Evolutionary conservation across 257 asterid species (phyloP), one percentile per base, ranked within the genome.

Genomic region (Anisodus acutangulus): DNA sequence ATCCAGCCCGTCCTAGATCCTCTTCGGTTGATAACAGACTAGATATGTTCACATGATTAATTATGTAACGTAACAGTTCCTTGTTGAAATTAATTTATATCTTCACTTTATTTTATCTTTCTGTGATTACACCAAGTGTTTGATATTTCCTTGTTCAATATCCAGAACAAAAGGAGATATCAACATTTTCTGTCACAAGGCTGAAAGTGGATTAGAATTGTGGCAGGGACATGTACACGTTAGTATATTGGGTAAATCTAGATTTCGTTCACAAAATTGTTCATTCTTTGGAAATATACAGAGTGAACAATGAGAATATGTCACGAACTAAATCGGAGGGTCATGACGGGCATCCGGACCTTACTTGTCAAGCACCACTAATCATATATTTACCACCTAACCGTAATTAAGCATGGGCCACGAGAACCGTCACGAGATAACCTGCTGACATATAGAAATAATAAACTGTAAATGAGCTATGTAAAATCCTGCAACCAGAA

Each of bases 211-310:
- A 71, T 9, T n/a, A 71, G n/a, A 71, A 72, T 47, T 22, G 41
- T 49, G n/a, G 10, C n/a, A 19, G 13, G n/a, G 10, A 71, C 16
- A 70, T 70, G 57, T 70, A 43, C 45, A 31, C 16, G 45, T 31
- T 60, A 31, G 35, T 31, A 31, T 31, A 31, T 51, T 1, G 37
- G 68, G 68, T 60, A 60, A 69, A 8, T 43, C 9, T 41, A 13
- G 55, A 41, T 41, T 70, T 70, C 26, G 79, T 70, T 70, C 16
- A 16, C 55, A 70, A 70, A 70, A 70, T 41, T 72, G 39, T 72
- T 72, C 10, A 3, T 47, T 43, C 31, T 45, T 72, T 45, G 80
- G 13, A 47, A n/a, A 67, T 67, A 72, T 45, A 58, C 17, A 2
- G 9, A 58, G 64, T 5, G 63, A 19, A 57, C 63, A 41, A 41